A percentile compares a stretch with the other conserved stretches of the same genome.
phyloP scores from a whole-genome alignment of 176 grass and related monocot species.

The Juncus effusus region DNA sequence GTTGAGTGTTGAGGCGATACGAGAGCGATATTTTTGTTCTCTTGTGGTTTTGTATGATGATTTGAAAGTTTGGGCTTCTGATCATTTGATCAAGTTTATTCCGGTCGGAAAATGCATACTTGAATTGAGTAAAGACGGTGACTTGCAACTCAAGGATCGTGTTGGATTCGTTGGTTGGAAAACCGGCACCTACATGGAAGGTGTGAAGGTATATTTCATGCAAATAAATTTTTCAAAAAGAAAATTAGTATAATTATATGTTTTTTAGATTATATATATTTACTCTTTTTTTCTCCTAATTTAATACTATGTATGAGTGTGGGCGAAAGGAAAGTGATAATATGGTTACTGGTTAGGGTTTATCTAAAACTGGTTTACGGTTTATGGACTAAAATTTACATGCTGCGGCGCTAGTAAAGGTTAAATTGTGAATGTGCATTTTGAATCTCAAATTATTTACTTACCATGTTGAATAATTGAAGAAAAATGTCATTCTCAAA shows the following conservation, averaged over 20 bases:
- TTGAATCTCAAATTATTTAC: too few species aligned
- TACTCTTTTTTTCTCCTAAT: neutral
- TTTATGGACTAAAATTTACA: too few species aligned
- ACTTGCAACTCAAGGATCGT: slow-evolving; percentile 37
- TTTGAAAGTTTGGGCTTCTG: slow-evolving; percentile 46
- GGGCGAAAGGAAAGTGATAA: neutral
- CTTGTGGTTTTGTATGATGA: slow-evolving; percentile 33
- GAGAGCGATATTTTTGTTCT: slow-evolving; percentile 26
- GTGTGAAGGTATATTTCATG: slow-evolving; percentile 42
- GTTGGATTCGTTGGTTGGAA: slow-evolving; percentile 29
- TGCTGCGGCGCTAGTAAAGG: too few species aligned
- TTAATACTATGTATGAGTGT: neutral
- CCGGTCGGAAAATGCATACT: slow-evolving; percentile 28
- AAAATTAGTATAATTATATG: too few species aligned
- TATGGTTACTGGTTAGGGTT: too few species aligned
- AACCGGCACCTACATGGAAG: slow-evolving; percentile 23
- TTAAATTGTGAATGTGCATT: too few species aligned
- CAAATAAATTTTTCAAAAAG: neutral
- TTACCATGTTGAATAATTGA: too few species aligned
- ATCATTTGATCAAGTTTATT: slow-evolving; percentile 28
- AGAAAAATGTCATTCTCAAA: too few species aligned
- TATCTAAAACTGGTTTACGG: too few species aligned
- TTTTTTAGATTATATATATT: neutral
- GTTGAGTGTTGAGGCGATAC: slow-evolving; percentile 30
- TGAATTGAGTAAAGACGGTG: slow-evolving; percentile 24